Evolutionary conservation across 225 moss, liverwort and hornwort genomes (phyloP).

Genomic region (Physcomitrellopsis africana): DNA sequence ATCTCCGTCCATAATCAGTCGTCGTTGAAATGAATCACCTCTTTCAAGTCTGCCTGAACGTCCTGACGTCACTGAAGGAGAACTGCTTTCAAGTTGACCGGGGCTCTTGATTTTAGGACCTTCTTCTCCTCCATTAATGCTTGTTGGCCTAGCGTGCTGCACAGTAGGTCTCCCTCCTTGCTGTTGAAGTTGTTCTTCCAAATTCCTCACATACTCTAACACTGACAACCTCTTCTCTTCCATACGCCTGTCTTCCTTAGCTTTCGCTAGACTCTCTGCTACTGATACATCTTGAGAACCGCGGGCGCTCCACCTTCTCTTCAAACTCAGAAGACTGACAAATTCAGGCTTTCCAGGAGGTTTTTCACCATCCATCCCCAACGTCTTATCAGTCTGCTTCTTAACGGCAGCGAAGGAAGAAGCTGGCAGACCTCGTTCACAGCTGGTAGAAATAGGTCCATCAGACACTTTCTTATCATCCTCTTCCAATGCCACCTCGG

Average conservation of each 20-base stretch:
- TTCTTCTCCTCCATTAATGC: conserved; percentile 23
- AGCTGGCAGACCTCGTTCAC: conserved; percentile 14
- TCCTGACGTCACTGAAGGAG: conserved; percentile 20
- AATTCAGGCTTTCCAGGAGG: conserved; percentile 19
- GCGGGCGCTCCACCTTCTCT: conserved; percentile 38
- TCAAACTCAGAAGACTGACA: conserved; percentile 34
- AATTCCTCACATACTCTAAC: conserved; percentile 78
- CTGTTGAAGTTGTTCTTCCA: conserved; percentile 79
- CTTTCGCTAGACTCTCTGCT: conserved; percentile 33
- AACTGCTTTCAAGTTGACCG: conserved; percentile 17
- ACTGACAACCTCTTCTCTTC: conserved; percentile 77
- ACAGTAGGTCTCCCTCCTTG: conserved; percentile 43
- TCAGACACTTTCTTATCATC: conserved; percentile 17
- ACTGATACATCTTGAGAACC: conserved; percentile 28
- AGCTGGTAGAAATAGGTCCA: conserved; percentile 12
- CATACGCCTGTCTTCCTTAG: conserved; percentile 51
- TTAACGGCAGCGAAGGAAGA: conserved; percentile 4
- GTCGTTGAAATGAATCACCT: conserved; percentile 36
- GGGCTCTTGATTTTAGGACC: conserved; percentile 20
- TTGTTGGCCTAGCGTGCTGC: conserved; percentile 35
- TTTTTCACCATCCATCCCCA: conserved; percentile 28
- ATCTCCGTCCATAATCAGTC: conserved; percentile 27
- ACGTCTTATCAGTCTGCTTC: conserved; percentile 23
- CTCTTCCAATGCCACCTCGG: conserved; percentile 15
- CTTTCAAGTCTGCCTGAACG: conserved; percentile 19